A percentile compares a stretch with the other conserved stretches of the same genome.
phyloP scores from a whole-genome alignment of 352 stramenopile genomes.

The Phytopythium mirpurense region DNA sequence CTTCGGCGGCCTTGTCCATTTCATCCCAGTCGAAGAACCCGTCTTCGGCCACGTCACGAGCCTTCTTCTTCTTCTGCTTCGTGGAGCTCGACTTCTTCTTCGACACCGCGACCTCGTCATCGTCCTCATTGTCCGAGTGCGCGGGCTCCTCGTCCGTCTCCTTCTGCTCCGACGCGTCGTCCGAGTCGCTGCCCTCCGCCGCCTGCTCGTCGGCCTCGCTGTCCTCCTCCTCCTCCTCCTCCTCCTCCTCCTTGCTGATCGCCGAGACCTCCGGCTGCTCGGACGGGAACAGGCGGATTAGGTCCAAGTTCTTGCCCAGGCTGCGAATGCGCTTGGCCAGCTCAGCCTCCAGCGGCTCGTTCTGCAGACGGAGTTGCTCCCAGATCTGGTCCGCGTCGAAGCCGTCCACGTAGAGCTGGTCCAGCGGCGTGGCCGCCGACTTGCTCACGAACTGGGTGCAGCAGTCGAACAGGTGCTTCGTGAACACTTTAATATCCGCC shows the following conservation, averaged over 20 bases:
- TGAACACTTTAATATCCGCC: constrained; percentile 60
- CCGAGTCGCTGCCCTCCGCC: constrained; percentile 11
- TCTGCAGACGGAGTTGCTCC: constrained; percentile 83
- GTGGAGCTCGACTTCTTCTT: constrained; percentile 25
- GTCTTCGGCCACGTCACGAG: constrained; percentile 65
- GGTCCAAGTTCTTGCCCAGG: constrained; percentile 54
- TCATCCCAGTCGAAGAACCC: constrained; percentile 87
- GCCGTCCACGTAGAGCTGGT: constrained; percentile 76
- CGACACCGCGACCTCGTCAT: constrained; percentile 11
- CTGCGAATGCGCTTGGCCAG: constrained; percentile 65
- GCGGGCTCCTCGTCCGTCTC: constrained; percentile 19
- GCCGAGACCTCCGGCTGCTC: constrained; percentile 34
- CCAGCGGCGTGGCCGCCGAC: constrained; percentile 39
- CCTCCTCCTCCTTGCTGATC: constrained; percentile 20
- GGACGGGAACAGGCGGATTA: constrained; percentile 53
- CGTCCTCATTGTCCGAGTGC: constrained; percentile 11
- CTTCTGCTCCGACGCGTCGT: constrained; percentile 14
- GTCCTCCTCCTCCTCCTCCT: constrained; percentile 17
- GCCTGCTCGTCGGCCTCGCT: constrained; percentile 13
- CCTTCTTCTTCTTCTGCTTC: constrained; percentile 42
- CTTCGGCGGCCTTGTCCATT: constrained; percentile 81
- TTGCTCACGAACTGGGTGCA: constrained; percentile 57
- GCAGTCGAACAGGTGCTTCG: constrained; percentile 79
- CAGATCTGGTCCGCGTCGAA: constrained; percentile 84
- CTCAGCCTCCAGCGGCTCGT: constrained; percentile 62